Evolutionary conservation across 1,284 basidiomycete species (phyloP).

Genomic region (Cutaneotrichosporon sp.): DNA sequence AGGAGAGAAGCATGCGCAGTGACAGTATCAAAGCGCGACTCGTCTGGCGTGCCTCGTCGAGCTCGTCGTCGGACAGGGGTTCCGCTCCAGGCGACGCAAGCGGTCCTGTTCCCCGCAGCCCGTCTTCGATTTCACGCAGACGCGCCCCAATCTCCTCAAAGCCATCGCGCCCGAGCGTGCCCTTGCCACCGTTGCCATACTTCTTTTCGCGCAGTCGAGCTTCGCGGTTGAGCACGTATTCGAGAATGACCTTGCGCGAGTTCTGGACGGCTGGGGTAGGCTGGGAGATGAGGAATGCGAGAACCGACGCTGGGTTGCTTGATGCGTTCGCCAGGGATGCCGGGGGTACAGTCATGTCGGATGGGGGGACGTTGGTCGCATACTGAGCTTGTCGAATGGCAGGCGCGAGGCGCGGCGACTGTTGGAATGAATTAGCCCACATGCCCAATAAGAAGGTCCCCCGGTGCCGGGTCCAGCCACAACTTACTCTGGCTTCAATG

Average conservation of each 20-base stretch:
- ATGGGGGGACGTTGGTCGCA: slow-evolving; percentile 42
- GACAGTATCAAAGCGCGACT: slow-evolving; percentile 40
- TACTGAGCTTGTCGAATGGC: slow-evolving; percentile 42
- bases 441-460: background rate
- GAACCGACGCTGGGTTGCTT: slow-evolving; percentile 30
- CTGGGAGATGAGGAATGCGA: slow-evolving; percentile 33
- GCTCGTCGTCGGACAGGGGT: slow-evolving; percentile 19
- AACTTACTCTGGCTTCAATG: slow-evolving; percentile 36
- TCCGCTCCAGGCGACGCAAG: slow-evolving; percentile 1
- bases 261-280: slow-evolving; percentile 38
- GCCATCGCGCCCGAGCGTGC: slow-evolving; percentile 37
- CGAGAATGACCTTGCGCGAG: slow-evolving; percentile 45
- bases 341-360: slow-evolving; percentile 39
- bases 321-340: slow-evolving; percentile 20
- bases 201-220: slow-evolving; percentile 36
- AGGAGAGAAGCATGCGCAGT: slow-evolving; percentile 44
- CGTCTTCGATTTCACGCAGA: slow-evolving; percentile 39
- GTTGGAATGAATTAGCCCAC: background rate
- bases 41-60: slow-evolving; percentile 30
- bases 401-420: slow-evolving; percentile 28
- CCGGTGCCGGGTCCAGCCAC: too few relatives aligned
- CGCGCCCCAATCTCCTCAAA: slow-evolving; percentile 42
- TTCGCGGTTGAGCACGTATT: slow-evolving; percentile 42
- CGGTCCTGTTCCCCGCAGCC: slow-evolving; percentile 23
- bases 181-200: slow-evolving; percentile 41